A percentile compares a stretch with the other conserved stretches of the same genome.
phyloP scores from a whole-genome alignment of 2,329 filamentous ascomycete species.

The Fusarium luffae region DNA sequence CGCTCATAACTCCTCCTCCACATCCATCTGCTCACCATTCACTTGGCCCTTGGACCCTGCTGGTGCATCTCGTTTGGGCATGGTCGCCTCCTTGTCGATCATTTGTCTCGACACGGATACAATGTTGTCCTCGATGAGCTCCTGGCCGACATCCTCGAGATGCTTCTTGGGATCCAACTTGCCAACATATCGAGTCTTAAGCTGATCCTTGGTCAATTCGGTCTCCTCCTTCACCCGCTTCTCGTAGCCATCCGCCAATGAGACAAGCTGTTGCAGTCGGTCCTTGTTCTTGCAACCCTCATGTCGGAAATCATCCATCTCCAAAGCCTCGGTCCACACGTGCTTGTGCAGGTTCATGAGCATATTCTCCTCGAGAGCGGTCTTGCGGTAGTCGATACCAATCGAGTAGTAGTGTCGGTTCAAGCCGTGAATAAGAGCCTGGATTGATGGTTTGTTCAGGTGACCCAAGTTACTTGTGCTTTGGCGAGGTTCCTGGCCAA shows the following conservation, averaged over 20 bases:
- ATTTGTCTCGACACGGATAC: constrained; percentile 98
- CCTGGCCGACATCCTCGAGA: constrained; percentile 93
- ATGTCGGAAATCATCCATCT: constrained; percentile 94
- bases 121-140: constrained; percentile 99
- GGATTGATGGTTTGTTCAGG: constrained; percentile 99
- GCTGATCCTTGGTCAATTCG: constrained; percentile 93
- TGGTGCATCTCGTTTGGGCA: constrained; percentile 75
- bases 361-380: constrained; percentile 98
- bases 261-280: constrained; percentile 86
- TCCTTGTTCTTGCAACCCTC: constrained; percentile 90
- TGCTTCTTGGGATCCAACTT: constrained; percentile 99
- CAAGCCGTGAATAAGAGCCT: constrained; percentile 96
- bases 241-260: constrained; percentile 94
- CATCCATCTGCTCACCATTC: constrained; percentile 75
- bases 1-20: constrained; percentile 67
- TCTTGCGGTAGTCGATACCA: constrained; percentile 97
- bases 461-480: constrained; percentile 98
- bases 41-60: constrained; percentile 59
- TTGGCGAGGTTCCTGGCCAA: constrained; percentile 96
- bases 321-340: constrained; percentile 96
- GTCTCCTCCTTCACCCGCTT: constrained; percentile 99
- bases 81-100: constrained; percentile 98
- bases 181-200: constrained; percentile 98
- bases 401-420: constrained; percentile 99
- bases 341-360: constrained; percentile 99